Conservation (phyloP, 768 basidiomycete species). For the Tremella mesenterica region DNA sequence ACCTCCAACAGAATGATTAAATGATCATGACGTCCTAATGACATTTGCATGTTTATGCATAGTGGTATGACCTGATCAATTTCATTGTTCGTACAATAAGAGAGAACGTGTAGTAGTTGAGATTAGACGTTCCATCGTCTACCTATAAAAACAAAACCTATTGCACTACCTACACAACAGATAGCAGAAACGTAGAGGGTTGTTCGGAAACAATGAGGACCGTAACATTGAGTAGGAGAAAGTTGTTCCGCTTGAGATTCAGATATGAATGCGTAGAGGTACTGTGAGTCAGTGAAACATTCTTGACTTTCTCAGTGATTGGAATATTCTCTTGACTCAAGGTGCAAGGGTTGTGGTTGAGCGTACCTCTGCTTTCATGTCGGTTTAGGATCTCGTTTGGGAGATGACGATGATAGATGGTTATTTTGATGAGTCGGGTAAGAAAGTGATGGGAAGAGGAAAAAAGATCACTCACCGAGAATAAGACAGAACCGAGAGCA, state of each 20-base stretch:
- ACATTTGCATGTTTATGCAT: not conserved
- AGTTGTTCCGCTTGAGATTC: slow-evolving; percentile 7
- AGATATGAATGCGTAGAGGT: slow-evolving; percentile 38
- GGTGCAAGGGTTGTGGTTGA: not conserved
- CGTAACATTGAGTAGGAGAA: slow-evolving; percentile 21
- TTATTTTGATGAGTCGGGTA: not conserved
- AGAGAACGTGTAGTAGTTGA: not conserved
- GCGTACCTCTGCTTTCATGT: not conserved
- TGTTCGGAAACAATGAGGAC: slow-evolving; percentile 32
- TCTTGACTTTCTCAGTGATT: not conserved
- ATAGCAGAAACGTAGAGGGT: slow-evolving; percentile 34
- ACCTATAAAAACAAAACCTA: slow-evolving; percentile 32
- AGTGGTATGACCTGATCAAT: not conserved
- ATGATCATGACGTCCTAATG: not conserved
- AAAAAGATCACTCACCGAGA: slow-evolving; percentile 23
- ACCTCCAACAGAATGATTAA: not conserved
- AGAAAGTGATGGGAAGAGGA: not conserved
- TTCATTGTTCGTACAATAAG: not conserved
- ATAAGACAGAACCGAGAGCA: slow-evolving; percentile 38
- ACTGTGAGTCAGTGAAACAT: slow-evolving; percentile 15
- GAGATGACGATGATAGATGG: not conserved
- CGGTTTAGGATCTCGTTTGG: not conserved
- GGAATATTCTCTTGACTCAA: not conserved
- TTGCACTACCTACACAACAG: slow-evolving; percentile 22
- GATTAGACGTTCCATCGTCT: slow-evolving; percentile 36